Percentiles rank a stretch among this genome's conserved stretches.
These are phyloP conservation scores for Penicillium taxi DNA, from an alignment of 495 filamentous ascomycete species.

Conservation along the genomic window DNA sequence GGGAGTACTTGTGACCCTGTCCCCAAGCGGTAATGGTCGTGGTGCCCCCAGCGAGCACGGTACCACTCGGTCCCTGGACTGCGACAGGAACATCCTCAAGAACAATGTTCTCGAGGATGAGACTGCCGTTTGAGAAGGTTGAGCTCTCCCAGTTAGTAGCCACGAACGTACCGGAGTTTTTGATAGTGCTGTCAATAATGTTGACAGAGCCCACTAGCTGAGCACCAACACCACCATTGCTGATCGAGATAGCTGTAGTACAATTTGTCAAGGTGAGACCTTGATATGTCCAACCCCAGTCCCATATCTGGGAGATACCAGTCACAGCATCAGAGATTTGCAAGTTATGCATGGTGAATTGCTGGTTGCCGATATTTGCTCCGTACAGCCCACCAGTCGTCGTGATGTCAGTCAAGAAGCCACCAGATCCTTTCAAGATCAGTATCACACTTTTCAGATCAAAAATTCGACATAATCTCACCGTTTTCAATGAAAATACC, in stretches of 20 bases:
- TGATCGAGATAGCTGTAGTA: conserved; percentile 43
- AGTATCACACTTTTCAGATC: no score
- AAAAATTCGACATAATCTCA: conserved; percentile 20
- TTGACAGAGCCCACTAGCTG: conserved; percentile 41
- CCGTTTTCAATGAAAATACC: conserved; percentile 72
- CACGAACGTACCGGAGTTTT: conserved; percentile 55
- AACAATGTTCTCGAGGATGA: conserved; percentile 61
- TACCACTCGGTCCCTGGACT: conserved; percentile 45
- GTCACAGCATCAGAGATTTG: conserved; percentile 57
- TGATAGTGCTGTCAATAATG: conserved; percentile 51
- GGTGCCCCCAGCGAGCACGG: conserved; percentile 51
- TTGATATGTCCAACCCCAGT: conserved; percentile 52
- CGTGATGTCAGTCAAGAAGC: conserved; percentile 54
- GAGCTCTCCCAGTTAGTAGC: conserved; percentile 45
- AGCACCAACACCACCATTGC: conserved; percentile 24
- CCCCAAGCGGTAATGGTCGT: conserved; percentile 48
- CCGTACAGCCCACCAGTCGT: conserved; percentile 68
- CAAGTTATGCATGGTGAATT: conserved; percentile 72
- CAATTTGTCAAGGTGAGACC: conserved; percentile 43
- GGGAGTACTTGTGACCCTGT: conserved; percentile 46
- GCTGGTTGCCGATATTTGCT: conserved; percentile 64
- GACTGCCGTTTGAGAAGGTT: conserved; percentile 41
- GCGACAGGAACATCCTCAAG: conserved; percentile 54
- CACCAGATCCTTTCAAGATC: conserved; percentile 50
- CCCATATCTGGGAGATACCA: conserved; percentile 51